Evolutionary conservation across 1,284 basidiomycete genomes (phyloP), one percentile per base, ranked within the genome.

Genomic region (Testicularia cyperi): DNA sequence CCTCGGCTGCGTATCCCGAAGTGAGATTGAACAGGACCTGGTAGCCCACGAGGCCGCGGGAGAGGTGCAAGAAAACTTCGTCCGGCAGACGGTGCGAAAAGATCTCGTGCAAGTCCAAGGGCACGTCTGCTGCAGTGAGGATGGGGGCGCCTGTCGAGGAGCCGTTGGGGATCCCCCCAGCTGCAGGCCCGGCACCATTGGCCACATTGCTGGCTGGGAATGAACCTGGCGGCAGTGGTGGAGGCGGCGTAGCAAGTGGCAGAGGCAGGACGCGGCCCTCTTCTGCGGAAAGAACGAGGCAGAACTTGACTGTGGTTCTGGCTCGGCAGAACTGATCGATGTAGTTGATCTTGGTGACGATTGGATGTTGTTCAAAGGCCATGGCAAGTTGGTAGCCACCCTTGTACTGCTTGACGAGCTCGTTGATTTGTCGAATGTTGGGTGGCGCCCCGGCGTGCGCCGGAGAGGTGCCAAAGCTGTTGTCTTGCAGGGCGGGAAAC

Each of bases 51-150:
- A 98, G 83, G 6, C 94, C 94, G 14, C 91, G 85, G 34, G 92
- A 96, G 48, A 98, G 83, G 77, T 96, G 94, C 78, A 88, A 94
- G 80, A 94, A 97, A 47, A 97, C 83, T 76, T 98, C 92, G 78
- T 98, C 94, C 0, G 95, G 94, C 14, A 99, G 82, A 26, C 91
- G 87, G 75, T 89, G 83, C 3, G 92, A 95, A 79, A 97, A 98
- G 61, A 98, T 88, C 40, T 96, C 92, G 74, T 95, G 88, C 27
- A 99, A 80, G 78, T 98, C 94, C 31, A 80, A 78, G 1, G 94
- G 94, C 26, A 98, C 85, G 67, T 97, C 94, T 19, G 86, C 85
- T 0, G 87, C 83, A 0, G 88, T 89, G 35, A 86, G 65, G 32
- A 76, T 77, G 24, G 83, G 65, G 84, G 85, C 27, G 48, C 38